phyloP scores from a whole-genome alignment of 2,329 filamentous ascomycete genomes.

The Exophiala phaeomuriformis region DNA sequence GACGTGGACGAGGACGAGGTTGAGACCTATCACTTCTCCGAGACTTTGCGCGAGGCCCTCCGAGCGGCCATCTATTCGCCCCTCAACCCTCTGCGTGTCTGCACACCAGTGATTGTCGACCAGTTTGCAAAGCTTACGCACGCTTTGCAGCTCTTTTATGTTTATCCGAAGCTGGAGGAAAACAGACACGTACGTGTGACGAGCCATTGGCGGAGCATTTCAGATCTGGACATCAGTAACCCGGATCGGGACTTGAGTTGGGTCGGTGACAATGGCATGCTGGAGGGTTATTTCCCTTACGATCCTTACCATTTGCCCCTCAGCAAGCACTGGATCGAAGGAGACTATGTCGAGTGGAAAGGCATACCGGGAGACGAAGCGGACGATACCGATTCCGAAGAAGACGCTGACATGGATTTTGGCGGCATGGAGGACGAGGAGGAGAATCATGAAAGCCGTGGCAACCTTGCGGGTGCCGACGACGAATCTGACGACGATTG shows the following conservation, averaged over 20 bases:
- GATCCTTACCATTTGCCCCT: conserved; percentile 87
- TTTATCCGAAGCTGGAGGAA: conserved; percentile 77
- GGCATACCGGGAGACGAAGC: conserved; percentile 63
- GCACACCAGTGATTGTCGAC: conserved; percentile 79
- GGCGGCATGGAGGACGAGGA: conserved; percentile 41
- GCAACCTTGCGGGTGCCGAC: conserved; percentile 27
- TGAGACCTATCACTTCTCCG: conserved; percentile 71
- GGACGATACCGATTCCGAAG: conserved; percentile 49
- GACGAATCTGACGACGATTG: conserved; percentile 13
- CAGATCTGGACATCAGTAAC: conserved; percentile 35
- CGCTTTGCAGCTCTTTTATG: conserved; percentile 79
- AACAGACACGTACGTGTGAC: conserved; percentile 72
- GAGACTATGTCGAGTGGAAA: conserved; percentile 75
- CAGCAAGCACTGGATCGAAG: conserved; percentile 80
- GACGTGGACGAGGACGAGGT: conserved; percentile 49
- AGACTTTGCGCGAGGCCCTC: conserved; percentile 65
- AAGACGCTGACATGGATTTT: conserved; percentile 33
- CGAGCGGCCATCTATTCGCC: conserved; percentile 73
- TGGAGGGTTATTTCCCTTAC: conserved; percentile 95
- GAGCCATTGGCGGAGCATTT: conserved; percentile 28
- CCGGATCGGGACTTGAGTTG: conserved; percentile 49
- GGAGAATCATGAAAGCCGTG: conserved; percentile 14
- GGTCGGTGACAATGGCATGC: conserved; percentile 67
- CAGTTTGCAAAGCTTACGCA: conserved; percentile 86
- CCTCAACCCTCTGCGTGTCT: conserved; percentile 92